Evolutionary conservation across 1,284 basidiomycete genomes (phyloP).

Genomic region (Sporisorium iseilematis-ciliati): DNA sequence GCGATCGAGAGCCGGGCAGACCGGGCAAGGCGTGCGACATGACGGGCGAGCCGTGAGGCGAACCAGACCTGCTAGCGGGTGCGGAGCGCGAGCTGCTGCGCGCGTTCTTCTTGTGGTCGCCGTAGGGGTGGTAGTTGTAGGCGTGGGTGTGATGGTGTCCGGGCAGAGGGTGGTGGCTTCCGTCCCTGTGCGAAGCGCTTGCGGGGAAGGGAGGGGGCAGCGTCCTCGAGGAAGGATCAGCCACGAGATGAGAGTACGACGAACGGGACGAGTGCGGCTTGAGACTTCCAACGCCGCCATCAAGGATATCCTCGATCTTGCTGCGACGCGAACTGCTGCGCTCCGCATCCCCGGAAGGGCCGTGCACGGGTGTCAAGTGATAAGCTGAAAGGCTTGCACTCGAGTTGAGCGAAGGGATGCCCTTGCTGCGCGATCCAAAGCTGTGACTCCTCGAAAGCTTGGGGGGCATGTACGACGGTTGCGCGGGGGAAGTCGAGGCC

Average conservation of each 20-base stretch:
- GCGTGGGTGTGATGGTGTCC: constrained; percentile 48
- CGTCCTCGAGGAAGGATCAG: constrained; percentile 52
- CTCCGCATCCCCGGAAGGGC: constrained; percentile 18
- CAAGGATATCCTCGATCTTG: constrained; percentile 56
- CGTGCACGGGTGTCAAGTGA: constrained; percentile 44
- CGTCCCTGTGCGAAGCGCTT: constrained; percentile 31
- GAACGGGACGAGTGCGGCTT: constrained; percentile 42
- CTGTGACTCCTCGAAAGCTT: constrained; percentile 54
- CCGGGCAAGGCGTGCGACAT: constrained; percentile 30
- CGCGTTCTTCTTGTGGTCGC: constrained; percentile 42
- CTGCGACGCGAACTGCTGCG: constrained; percentile 25
- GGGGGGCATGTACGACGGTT: constrained; percentile 40
- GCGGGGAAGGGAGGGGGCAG: constrained; percentile 56
- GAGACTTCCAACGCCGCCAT: constrained; percentile 47
- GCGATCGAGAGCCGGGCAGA: constrained; percentile 34
- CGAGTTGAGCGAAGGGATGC: constrained; percentile 46
- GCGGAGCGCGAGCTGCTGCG: constrained; percentile 58
- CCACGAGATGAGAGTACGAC: constrained; percentile 40
- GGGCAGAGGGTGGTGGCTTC: constrained; percentile 46
- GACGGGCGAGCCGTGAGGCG: constrained; percentile 53
- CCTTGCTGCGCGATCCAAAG: constrained; percentile 51
- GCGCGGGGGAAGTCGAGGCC: constrained; percentile 52
- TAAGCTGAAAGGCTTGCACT: constrained; percentile 56
- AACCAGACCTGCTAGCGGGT: constrained; percentile 52
- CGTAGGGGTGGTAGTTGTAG: constrained; percentile 57